phyloP scores from a whole-genome alignment of 2,329 filamentous ascomycete species.

The Ramularia collo-cygni region DNA sequence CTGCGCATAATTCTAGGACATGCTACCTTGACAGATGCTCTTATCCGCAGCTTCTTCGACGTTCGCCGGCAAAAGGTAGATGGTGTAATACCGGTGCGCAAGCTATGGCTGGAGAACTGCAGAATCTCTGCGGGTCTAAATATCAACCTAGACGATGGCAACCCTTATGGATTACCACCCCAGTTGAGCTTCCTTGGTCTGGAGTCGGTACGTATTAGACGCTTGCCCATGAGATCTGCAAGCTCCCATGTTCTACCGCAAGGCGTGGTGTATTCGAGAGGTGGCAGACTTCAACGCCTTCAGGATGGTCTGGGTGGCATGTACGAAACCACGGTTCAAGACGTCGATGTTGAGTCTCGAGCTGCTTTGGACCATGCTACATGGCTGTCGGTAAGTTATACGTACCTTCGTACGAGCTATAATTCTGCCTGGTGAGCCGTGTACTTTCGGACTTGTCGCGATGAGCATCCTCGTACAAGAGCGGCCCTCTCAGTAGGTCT shows the following conservation, averaged over 20 bases:
- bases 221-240: conserved; percentile 28
- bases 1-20: conserved; percentile 41
- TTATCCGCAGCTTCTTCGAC: conserved; percentile 37
- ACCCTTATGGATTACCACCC: conserved; percentile 19
- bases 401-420: too few relatives aligned
- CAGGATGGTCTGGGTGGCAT: conserved; percentile 23
- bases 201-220: conserved; percentile 37
- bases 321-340: conserved; percentile 19
- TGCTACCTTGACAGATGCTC: conserved; percentile 33
- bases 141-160: conserved; percentile 1
- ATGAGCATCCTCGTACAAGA: too few relatives aligned
- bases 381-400: conserved; percentile 5
- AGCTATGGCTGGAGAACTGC: conserved; percentile 42
- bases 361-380: conserved; percentile 10
- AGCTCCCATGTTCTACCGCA: not conserved
- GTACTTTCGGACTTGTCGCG: too few relatives aligned
- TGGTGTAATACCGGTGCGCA: conserved; percentile 29
- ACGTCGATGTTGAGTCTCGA: conserved; percentile 7
- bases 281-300: conserved; percentile 11
- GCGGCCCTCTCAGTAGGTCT: too few relatives aligned
- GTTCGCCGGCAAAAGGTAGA: conserved; percentile 14
- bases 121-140: conserved; percentile 27
- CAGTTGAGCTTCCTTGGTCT: conserved; percentile 28
- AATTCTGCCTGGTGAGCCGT: too few relatives aligned
- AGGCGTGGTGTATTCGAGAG: conserved; percentile 22